These are phyloP conservation scores for Hypericum perforatum DNA, from an alignment of 345 rosid genomes.

Conservation along the genomic window DNA sequence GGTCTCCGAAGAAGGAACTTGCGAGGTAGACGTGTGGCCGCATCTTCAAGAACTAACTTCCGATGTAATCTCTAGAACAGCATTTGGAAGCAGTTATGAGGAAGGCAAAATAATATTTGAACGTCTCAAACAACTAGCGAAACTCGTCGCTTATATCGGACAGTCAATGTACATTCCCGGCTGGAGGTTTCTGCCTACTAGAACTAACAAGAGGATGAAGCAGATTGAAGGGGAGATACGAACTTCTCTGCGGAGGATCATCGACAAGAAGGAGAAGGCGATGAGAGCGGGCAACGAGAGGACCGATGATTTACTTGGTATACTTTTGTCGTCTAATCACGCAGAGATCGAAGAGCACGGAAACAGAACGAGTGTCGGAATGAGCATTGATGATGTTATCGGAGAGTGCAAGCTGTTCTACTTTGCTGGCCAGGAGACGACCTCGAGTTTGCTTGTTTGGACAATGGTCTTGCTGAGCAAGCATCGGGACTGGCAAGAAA, in stretches of 20 bases:
- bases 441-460: constrained; percentile 13
- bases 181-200: constrained; percentile 41
- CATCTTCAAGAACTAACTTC: constrained; percentile 10
- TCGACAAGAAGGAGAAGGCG: constrained; percentile 30
- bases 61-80: constrained; percentile 18
- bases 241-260: constrained; percentile 19
- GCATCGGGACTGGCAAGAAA: constrained; percentile 11
- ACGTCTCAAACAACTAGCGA: constrained; percentile 17
- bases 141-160: background rate
- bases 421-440: constrained; percentile 13
- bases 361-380: constrained; percentile 9
- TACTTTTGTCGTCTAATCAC: constrained; percentile 33
- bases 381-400: constrained; percentile 31
- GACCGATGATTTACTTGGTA: constrained; percentile 32
- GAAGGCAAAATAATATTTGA: constrained; percentile 20
- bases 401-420: constrained; percentile 18
- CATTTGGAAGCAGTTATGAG: constrained; percentile 25
- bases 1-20: background rate
- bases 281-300: constrained; percentile 21
- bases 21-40: constrained; percentile 15
- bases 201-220: constrained; percentile 29
- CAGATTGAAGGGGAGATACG: constrained; percentile 24
- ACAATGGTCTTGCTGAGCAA: constrained; percentile 16
- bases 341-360: constrained; percentile 24
- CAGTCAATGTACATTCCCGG: constrained; percentile 25